These are phyloP conservation scores for Dipodascus geniculatus DNA, from an alignment of 805 yeast genomes.

Conservation along the genomic window DNA sequence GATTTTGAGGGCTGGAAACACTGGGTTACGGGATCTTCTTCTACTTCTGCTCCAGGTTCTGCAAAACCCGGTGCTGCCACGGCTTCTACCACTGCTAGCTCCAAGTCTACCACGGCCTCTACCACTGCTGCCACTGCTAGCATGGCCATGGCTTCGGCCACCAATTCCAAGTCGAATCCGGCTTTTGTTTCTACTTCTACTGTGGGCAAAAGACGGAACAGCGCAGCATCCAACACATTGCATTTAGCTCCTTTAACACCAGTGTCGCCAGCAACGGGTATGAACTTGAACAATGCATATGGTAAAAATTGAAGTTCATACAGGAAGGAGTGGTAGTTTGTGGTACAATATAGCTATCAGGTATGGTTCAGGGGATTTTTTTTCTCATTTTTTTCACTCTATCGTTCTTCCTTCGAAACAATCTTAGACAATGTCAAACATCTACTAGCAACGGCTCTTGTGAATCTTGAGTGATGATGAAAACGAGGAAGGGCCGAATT, in stretches of 20 bases:
- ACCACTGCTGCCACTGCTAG: too few species aligned
- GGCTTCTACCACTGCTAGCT: background rate
- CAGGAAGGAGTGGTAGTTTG: too few species aligned
- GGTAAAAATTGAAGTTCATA: background rate
- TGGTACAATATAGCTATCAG: too few species aligned
- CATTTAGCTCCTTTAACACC: background rate
- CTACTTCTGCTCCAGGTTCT: background rate
- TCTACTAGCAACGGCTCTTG: too few species aligned
- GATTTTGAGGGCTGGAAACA: constrained; percentile 83
- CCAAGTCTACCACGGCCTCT: background rate
- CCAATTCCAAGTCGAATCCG: too few species aligned
- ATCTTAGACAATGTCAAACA: too few species aligned
- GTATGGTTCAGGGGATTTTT: too few species aligned
- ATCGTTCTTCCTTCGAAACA: too few species aligned
- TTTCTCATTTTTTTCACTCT: background rate
- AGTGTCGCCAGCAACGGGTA: background rate
- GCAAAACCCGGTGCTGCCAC: too few species aligned
- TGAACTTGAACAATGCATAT: background rate
- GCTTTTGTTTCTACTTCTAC: too few species aligned
- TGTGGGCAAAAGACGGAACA: background rate
- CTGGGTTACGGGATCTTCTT: constrained; percentile 19
- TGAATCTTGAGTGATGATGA: too few species aligned
- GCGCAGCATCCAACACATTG: background rate
- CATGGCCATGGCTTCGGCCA: background rate
- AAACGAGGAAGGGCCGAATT: too few species aligned